Conservation (phyloP, 1,284 basidiomycete species). For the Ustilago trichophora region DNA sequence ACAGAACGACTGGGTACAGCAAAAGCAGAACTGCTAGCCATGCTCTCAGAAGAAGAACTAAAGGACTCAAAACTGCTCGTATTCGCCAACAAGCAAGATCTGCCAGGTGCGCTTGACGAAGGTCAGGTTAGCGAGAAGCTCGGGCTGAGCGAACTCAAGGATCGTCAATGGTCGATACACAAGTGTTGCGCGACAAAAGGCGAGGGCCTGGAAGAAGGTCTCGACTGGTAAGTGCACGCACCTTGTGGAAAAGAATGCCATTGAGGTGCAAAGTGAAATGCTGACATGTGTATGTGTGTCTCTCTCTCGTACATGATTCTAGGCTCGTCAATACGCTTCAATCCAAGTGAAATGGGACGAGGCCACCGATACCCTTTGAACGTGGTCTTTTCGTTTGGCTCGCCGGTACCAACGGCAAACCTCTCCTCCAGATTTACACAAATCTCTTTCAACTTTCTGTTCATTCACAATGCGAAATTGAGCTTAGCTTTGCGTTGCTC, state of each 20-base stretch:
- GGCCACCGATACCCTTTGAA: slow-evolving; percentile 14
- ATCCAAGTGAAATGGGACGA: slow-evolving; percentile 15
- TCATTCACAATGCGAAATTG: no score
- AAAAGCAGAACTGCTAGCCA: slow-evolving; percentile 90
- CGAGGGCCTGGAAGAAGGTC: slow-evolving; percentile 89
- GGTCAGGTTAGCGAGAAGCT: slow-evolving; percentile 91
- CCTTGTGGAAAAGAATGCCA: no score
- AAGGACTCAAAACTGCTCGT: slow-evolving; percentile 91
- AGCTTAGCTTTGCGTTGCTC: no score
- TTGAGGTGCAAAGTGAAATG: no score
- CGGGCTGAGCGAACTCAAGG: slow-evolving; percentile 84
- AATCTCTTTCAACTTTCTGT: no score
- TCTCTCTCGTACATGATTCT: no score
- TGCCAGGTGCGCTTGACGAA: slow-evolving; percentile 77
- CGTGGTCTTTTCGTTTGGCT: no score
- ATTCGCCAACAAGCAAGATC: slow-evolving; percentile 86
- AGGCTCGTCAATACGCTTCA: slow-evolving; percentile 47
- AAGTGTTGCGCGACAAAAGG: slow-evolving; percentile 95
- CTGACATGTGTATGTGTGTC: no score
- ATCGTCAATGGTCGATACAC: slow-evolving; percentile 93
- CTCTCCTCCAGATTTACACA: no score
- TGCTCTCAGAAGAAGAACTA: slow-evolving; percentile 96
- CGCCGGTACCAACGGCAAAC: no score
- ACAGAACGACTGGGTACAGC: slow-evolving; percentile 84
- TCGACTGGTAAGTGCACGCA: no score